Evolutionary conservation across 2,329 filamentous ascomycete species (phyloP).

Genomic region (Nigrospora osmanthi): DNA sequence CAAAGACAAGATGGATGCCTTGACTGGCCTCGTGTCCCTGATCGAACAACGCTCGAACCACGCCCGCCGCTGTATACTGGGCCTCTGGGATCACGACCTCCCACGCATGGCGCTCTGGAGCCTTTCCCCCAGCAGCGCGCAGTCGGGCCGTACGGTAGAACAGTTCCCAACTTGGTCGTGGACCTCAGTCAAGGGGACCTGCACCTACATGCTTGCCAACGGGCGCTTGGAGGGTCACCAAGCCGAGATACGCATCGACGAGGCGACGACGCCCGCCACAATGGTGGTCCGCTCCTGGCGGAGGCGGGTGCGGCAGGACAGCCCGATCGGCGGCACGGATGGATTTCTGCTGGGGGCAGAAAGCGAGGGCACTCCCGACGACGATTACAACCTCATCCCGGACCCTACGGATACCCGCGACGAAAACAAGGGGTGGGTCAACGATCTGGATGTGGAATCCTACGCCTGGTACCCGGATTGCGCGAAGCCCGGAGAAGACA

Average conservation of each 20-base stretch:
- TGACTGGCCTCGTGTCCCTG: conserved; percentile 2
- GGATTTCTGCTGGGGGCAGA: neutral
- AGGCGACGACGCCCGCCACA: neutral
- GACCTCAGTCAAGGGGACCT: conserved; percentile 2
- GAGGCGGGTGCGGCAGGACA: neutral
- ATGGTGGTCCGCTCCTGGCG: neutral
- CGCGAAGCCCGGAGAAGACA: neutral
- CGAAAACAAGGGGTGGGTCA: neutral
- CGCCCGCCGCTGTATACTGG: neutral
- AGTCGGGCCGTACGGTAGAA: neutral
- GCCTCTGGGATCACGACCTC: conserved; percentile 4
- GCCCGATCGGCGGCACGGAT: neutral
- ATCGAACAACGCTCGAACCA: neutral
- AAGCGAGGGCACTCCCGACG: neutral
- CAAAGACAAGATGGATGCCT: conserved; percentile 3
- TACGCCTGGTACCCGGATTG: conserved; percentile 2
- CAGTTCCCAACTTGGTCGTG: conserved; percentile 3
- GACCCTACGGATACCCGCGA: neutral
- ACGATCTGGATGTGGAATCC: neutral
- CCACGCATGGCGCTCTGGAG: conserved; percentile 2
- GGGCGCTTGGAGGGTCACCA: neutral
- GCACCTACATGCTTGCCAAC: neutral
- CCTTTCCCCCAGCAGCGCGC: neutral
- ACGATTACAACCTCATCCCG: neutral
- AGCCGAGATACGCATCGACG: neutral